These are phyloP conservation scores for Saccharomyces mikatae DNA, from an alignment of 805 yeast species.

Conservation along the genomic window DNA sequence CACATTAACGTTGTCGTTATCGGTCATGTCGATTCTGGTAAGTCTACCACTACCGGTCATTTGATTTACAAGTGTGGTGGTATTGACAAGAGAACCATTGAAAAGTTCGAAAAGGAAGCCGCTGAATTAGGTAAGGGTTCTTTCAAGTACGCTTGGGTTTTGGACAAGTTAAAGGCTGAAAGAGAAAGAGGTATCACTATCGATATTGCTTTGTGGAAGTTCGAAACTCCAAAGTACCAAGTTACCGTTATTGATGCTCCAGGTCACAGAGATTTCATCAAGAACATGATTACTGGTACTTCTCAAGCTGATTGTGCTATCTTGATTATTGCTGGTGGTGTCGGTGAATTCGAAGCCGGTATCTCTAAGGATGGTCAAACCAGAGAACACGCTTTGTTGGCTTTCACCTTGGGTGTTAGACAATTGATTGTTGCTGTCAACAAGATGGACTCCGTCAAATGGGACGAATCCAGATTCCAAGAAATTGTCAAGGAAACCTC, in stretches of 20 bases:
- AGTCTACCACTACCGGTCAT: conserved; percentile 99
- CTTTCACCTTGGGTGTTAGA: conserved; percentile 81
- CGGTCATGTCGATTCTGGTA: conserved; percentile 99
- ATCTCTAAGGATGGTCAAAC: conserved; percentile 92
- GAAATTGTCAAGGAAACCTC: conserved; percentile 71
- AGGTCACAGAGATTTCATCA: conserved; percentile 94
- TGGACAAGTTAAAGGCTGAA: conserved; percentile 92
- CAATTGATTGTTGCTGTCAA: conserved; percentile 85
- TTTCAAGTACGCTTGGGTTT: conserved; percentile 96
- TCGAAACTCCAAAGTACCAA: conserved; percentile 83
- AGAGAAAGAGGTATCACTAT: conserved; percentile 96
- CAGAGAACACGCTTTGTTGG: conserved; percentile 88
- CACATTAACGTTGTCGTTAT: conserved; percentile 99
- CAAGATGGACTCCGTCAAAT: conserved; percentile 92
- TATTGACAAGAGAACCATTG: conserved; percentile 97
- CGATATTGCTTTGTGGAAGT: conserved; percentile 87
- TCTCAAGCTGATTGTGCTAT: conserved; percentile 91
- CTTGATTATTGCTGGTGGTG: conserved; percentile 84
- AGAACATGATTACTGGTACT: conserved; percentile 93
- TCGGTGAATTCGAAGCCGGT: conserved; percentile 94
- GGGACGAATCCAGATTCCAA: conserved; percentile 75
- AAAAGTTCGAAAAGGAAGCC: conserved; percentile 97
- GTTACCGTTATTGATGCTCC: conserved; percentile 93
- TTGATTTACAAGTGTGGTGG: conserved; percentile 99
- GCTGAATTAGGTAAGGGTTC: conserved; percentile 96